A percentile compares a stretch with the other conserved stretches of the same genome.
Evolutionary conservation across 805 yeast genomes (phyloP).

Genomic region (Lipomyces sp.): DNA sequence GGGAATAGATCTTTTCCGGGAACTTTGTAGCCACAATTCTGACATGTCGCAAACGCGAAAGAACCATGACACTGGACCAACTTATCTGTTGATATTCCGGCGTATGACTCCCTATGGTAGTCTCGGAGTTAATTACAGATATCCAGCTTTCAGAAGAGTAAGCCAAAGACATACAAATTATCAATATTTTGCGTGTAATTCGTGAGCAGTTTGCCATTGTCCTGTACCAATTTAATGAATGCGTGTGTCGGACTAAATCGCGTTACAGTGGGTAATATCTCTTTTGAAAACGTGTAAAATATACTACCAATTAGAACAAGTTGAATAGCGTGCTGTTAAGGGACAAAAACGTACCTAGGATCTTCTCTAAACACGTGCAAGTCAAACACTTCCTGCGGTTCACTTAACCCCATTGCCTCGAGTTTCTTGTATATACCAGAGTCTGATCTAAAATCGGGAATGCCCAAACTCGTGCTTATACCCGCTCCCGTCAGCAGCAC

Average conservation of each 20-base stretch:
- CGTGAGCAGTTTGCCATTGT: slow-evolving; percentile 74
- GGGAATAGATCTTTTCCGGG: slow-evolving; percentile 69
- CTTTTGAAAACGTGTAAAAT: slow-evolving; percentile 84
- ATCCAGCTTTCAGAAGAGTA: neutral
- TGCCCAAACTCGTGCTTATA: slow-evolving; percentile 84
- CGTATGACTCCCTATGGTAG: slow-evolving; percentile 49
- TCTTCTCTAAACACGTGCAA: slow-evolving; percentile 69
- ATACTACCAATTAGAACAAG: slow-evolving; percentile 47
- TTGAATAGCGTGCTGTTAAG: neutral
- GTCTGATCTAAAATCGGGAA: slow-evolving; percentile 91
- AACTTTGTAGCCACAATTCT: slow-evolving; percentile 69
- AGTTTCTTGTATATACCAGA: slow-evolving; percentile 79
- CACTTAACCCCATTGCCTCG: slow-evolving; percentile 69
- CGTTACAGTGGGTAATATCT: slow-evolving; percentile 74
- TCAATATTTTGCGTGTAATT: slow-evolving; percentile 93
- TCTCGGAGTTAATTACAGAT: neutral
- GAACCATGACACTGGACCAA: slow-evolving; percentile 92
- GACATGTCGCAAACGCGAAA: slow-evolving; percentile 84
- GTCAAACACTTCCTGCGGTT: slow-evolving; percentile 91
- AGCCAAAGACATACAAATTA: slow-evolving; percentile 62
- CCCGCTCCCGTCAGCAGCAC: slow-evolving; percentile 92
- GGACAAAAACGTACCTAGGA: slow-evolving; percentile 51
- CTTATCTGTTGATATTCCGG: slow-evolving; percentile 69
- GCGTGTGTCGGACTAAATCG: slow-evolving; percentile 76
- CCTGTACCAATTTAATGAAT: slow-evolving; percentile 73